These are phyloP conservation scores for Cercospora zeae-maydis DNA, from an alignment of 2,329 filamentous ascomycete genomes.

Conservation along the genomic window DNA sequence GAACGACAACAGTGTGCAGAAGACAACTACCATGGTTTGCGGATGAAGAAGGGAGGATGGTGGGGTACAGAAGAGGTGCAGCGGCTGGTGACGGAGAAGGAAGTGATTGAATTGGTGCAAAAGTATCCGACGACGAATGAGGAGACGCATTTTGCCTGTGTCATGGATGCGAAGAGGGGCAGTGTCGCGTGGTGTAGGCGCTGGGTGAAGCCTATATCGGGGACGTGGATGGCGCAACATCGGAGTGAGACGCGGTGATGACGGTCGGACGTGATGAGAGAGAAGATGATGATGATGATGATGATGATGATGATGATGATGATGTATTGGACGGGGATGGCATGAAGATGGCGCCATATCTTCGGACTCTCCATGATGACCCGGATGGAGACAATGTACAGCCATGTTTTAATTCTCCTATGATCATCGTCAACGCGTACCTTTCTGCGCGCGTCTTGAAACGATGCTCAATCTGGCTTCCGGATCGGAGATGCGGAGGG, in stretches of 20 bases:
- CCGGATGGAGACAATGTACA: background rate
- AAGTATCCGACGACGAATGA: conserved; percentile 55
- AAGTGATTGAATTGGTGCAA: conserved; percentile 49
- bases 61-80: background rate
- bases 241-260: conserved; percentile 13
- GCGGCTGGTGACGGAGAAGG: conserved; percentile 34
- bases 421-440: background rate
- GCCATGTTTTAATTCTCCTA: background rate
- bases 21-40: conserved; percentile 30
- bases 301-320: too few species aligned
- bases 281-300: too few species aligned
- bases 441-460: conserved; percentile 1
- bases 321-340: background rate
- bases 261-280: too few species aligned
- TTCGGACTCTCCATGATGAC: background rate
- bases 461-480: background rate
- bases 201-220: conserved; percentile 24
- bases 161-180: conserved; percentile 52
- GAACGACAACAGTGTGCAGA: conserved; percentile 35
- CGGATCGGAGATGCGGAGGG: conserved; percentile 1
- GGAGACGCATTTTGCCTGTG: conserved; percentile 55
- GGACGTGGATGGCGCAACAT: conserved; percentile 24
- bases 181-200: conserved; percentile 22
- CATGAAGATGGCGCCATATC: too few species aligned
- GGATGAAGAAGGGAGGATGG: background rate